Percentiles rank a stretch among this genome's conserved stretches.
Evolutionary conservation across 352 stramenopile species (phyloP).

Genomic region (Lagenidium giganteum): DNA sequence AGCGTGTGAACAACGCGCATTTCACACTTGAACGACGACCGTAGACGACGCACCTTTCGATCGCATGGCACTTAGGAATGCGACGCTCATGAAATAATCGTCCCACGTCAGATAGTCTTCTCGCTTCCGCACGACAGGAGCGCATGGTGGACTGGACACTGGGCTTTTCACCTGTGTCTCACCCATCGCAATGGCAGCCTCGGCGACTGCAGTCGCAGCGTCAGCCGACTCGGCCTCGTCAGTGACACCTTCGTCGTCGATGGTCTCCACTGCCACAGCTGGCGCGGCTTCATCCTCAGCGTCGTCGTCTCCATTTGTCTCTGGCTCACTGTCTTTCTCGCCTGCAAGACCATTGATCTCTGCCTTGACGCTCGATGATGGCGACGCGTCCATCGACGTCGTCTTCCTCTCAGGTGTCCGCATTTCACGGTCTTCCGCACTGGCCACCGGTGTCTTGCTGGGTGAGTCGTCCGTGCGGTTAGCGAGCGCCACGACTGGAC

Average conservation of each 20-base stretch:
- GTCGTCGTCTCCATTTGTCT: too few species aligned
- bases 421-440: too few species aligned
- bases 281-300: background rate
- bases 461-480: conserved; percentile 1
- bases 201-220: too few species aligned
- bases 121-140: conserved; percentile 45
- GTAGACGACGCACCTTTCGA: conserved; percentile 90
- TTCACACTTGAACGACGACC: too few species aligned
- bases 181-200: background rate
- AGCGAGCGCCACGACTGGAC: conserved; percentile 11
- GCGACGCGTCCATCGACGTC: too few species aligned
- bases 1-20: background rate
- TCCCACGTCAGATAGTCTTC: conserved; percentile 95
- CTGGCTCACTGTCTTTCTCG: too few species aligned
- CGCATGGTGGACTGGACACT: background rate
- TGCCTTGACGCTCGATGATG: too few species aligned
- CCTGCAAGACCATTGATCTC: too few species aligned
- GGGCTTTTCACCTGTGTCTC: too few species aligned
- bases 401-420: too few species aligned
- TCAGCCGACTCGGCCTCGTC: too few species aligned
- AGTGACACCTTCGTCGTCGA: conserved; percentile 1
- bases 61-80: conserved; percentile 97
- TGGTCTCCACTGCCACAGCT: background rate
- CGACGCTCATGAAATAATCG: conserved; percentile 99
- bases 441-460: too few species aligned